These are phyloP conservation scores for Penicillium crustosum DNA, from an alignment of 2,329 filamentous ascomycete species.

Conservation along the genomic window DNA sequence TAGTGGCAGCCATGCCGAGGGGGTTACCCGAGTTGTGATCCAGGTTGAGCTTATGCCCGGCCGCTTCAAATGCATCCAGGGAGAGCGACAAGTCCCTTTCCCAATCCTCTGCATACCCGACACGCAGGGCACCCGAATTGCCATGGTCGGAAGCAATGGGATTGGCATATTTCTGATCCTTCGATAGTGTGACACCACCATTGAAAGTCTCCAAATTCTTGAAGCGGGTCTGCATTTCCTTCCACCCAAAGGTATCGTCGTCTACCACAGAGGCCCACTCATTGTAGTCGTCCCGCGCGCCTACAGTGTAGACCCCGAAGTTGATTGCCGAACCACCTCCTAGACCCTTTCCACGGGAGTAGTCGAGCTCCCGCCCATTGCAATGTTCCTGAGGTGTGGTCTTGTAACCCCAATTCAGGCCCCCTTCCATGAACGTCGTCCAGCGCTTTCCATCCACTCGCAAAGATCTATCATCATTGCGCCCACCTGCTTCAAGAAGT, in stretches of 20 bases:
- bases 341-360: conserved; percentile 53
- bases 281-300: conserved; percentile 61
- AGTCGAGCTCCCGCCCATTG: conserved; percentile 48
- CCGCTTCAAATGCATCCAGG: conserved; percentile 51
- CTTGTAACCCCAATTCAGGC: conserved; percentile 55
- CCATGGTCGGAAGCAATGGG: conserved; percentile 52
- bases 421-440: conserved; percentile 49
- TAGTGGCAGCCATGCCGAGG: conserved; percentile 54
- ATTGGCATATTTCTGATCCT: conserved; percentile 49
- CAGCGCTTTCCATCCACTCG: conserved; percentile 59
- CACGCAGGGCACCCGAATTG: conserved; percentile 47
- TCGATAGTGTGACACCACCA: conserved; percentile 36
- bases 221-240: conserved; percentile 52
- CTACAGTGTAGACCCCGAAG: conserved; percentile 56
- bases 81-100: conserved; percentile 51
- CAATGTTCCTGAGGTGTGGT: conserved; percentile 50
- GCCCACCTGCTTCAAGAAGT: conserved; percentile 60
- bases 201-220: conserved; percentile 58
- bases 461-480: conserved; percentile 49
- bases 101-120: conserved; percentile 52
- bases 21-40: conserved; percentile 61
- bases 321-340: conserved; percentile 57
- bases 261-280: conserved; percentile 58
- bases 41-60: conserved; percentile 51
- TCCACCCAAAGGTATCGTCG: conserved; percentile 59